Base-by-base conservation (phyloP, 257 asterid species). In the Jasminum sambac region DNA sequence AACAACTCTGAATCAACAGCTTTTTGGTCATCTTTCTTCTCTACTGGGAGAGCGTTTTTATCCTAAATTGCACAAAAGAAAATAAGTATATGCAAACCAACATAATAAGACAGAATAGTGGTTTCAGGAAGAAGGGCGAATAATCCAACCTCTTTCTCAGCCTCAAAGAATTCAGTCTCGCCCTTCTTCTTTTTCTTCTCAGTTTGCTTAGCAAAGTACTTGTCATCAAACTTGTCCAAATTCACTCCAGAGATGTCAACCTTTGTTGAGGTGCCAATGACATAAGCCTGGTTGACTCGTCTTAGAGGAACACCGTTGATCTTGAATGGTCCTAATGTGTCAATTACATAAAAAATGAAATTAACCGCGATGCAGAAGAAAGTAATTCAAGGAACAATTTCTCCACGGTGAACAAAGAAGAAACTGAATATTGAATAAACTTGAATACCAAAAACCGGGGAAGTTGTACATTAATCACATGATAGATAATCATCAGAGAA, bases 281-380 rank as follows among this genome's bases (percentile, higher is more conserved):
- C 87, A 23, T 77, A 83, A 10, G 85, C 73, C 74, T 83, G 88
- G 76, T 83, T 83, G 48, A 80, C 85, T 10, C 88, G 84, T 48
- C 88, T 78, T 23, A 83, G 61, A 36, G 83, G 85, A 38, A 83
- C 88, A 60, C 88, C 88, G 13, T 83, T 83, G 50, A 83, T 57
- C 85, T 80, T 83, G 80, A 77, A 83, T 9, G 88, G 88, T 42
- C 87, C 84, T 83, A 74, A 11, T 26, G 64, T 6, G 59, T 61
- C 59, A 67, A 11, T 6, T 17, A 63, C n/a, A n/a, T 36, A 38
- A 58, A 44, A 13, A 19, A 39, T 8, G 12, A 66, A 39, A 8
- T 71, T 71, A 12, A 52, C 2, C 30, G 36, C 24, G 17, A 50
- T 50, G 59, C 11, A 17, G 24, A 10, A 50, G 23, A n/a, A 17